phyloP scores from a whole-genome alignment of 2,329 filamentous ascomycete species.

The Ophiostoma ulmi region DNA sequence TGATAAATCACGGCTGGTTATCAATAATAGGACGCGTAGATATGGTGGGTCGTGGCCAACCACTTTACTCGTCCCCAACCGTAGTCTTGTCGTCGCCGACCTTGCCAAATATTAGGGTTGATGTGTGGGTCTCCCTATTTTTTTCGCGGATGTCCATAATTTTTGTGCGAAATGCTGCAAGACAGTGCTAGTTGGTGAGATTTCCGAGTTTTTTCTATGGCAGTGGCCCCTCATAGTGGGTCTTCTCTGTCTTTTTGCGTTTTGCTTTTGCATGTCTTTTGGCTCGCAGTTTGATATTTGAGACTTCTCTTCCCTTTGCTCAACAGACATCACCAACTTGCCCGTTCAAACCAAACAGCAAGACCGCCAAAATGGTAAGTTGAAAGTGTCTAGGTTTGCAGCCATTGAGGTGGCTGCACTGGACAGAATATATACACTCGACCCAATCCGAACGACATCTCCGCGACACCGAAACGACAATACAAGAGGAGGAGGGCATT shows the following conservation, averaged over 20 bases:
- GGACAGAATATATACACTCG: neutral
- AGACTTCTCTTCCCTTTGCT: slow-evolving; percentile 34
- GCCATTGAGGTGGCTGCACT: neutral
- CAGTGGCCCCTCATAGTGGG: slow-evolving; percentile 13
- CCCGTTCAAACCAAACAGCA: slow-evolving; percentile 37
- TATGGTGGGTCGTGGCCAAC: slow-evolving; percentile 18
- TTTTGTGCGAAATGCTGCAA: slow-evolving; percentile 29
- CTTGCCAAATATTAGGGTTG: slow-evolving; percentile 33
- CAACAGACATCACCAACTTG: slow-evolving; percentile 33
- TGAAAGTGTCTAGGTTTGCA: slow-evolving; percentile 30
- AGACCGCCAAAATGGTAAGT: slow-evolving; percentile 67
- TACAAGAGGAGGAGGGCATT: slow-evolving; percentile 28
- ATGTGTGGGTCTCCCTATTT: slow-evolving; percentile 31
- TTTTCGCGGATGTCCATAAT: slow-evolving; percentile 36
- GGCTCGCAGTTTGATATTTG: slow-evolving; percentile 5
- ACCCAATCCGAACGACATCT: slow-evolving; percentile 18
- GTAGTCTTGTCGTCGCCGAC: slow-evolving; percentile 34
- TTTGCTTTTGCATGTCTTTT: slow-evolving; percentile 26
- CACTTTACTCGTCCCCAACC: slow-evolving; percentile 19
- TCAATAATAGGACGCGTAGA: neutral
- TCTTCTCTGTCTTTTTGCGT: slow-evolving; percentile 26
- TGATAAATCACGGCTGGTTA: slow-evolving; percentile 15
- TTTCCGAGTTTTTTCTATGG: slow-evolving; percentile 16
- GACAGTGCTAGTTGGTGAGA: slow-evolving; percentile 28
- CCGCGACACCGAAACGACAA: slow-evolving; percentile 6